phyloP scores from a whole-genome alignment of 805 yeast species.

The Wickerhamomyces subpelliculosus region DNA sequence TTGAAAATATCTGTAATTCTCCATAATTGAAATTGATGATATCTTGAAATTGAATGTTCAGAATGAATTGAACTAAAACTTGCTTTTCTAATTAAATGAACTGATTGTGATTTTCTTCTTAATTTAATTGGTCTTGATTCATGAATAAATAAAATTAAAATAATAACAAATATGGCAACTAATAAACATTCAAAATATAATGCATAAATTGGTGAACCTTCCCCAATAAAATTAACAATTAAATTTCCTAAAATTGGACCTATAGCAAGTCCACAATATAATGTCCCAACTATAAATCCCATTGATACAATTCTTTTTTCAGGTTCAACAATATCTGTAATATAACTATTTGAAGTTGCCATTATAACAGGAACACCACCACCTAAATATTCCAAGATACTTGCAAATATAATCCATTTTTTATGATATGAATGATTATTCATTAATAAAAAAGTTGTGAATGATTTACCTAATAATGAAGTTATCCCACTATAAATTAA shows the following conservation, averaged over 20 bases:
- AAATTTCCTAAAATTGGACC: conserved; percentile 60
- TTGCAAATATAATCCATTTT: conserved; percentile 34
- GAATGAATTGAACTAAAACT: conserved; percentile 22
- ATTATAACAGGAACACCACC: conserved; percentile 58
- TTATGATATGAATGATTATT: conserved; percentile 31
- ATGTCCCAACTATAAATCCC: conserved; percentile 51
- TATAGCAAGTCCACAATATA: conserved; percentile 52
- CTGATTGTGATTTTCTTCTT: conserved; percentile 42
- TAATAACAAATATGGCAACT: conserved; percentile 27
- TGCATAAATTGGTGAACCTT: conserved; percentile 22
- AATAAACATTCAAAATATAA: conserved; percentile 23
- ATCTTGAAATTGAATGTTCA: conserved; percentile 1
- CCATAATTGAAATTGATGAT: background rate
- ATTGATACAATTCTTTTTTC: conserved; percentile 49
- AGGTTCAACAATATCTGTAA: conserved; percentile 67
- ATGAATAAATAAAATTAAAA: conserved; percentile 37
- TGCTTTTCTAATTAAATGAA: conserved; percentile 22
- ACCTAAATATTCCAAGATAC: conserved; percentile 41
- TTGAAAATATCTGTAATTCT: conserved; percentile 23
- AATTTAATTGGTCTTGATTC: conserved; percentile 60
- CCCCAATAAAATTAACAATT: conserved; percentile 21
- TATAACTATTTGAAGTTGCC: conserved; percentile 59
- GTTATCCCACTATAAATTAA: conserved; percentile 31
- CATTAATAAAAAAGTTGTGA: conserved; percentile 21
- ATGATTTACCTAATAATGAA: conserved; percentile 17